Conservation (phyloP, 306 rosid species). For the Mucuna pruriens region DNA sequence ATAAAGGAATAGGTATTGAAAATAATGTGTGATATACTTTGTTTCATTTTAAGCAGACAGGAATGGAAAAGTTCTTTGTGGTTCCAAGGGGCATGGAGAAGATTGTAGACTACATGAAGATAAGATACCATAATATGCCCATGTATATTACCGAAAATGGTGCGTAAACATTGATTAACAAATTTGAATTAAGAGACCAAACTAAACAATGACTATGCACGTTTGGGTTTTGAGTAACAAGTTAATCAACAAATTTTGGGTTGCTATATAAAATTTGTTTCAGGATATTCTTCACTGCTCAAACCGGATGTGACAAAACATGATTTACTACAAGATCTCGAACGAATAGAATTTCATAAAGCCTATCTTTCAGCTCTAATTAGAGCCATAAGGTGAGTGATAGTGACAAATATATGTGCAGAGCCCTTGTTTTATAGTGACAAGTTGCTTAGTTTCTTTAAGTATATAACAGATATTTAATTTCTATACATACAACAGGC, state of each 20-base stretch:
- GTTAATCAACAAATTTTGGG: not conserved
- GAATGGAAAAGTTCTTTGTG: slow-evolving; percentile 50
- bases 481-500: no score
- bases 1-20: not conserved
- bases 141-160: slow-evolving; percentile 77
- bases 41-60: slow-evolving; percentile 55
- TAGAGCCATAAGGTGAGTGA: slow-evolving; percentile 59
- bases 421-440: not conserved
- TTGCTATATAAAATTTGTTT: slow-evolving; percentile 15
- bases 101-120: slow-evolving; percentile 53
- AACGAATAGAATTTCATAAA: slow-evolving; percentile 59
- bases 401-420: not conserved
- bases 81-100: slow-evolving; percentile 73
- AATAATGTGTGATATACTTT: not conserved
- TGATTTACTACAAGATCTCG: slow-evolving; percentile 49
- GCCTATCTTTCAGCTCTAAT: slow-evolving; percentile 60
- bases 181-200: not conserved
- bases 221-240: not conserved
- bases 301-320: slow-evolving; percentile 8
- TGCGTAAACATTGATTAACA: slow-evolving; percentile 4
- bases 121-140: slow-evolving; percentile 58
- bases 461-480: no score
- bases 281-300: slow-evolving; percentile 51
- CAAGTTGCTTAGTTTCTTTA: no score
- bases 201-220: not conserved